Evolutionary conservation across 164 flowering plant genomes (phyloP), one percentile per base, ranked within the genome.

Genomic region (Berberis thunbergii): DNA sequence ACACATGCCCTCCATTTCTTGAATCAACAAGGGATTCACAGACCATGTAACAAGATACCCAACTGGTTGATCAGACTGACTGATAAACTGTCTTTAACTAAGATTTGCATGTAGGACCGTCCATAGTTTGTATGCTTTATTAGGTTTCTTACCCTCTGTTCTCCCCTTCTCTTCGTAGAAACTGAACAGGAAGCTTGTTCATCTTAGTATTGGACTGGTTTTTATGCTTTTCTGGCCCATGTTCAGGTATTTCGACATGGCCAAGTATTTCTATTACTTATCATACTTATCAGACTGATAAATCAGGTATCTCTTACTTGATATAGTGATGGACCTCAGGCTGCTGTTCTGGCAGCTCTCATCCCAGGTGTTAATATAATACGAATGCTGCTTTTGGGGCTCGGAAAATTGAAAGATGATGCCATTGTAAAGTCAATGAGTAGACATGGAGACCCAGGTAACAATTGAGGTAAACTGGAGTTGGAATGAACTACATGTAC

Each of bases 201-300:
- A 93, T 77, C 69, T 86, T 59, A 89, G 87, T 70, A 62, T 90
- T 65, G 98, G 98, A 42, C 79, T 89, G 57, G 89, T 77, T 57
- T 88, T 93, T 81, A 85, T 93, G 90, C 90, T 89, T 57, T 85
- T 86, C 80, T 93, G 97, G 98, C 98, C 98, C 26, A 42, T 93
- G 48, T 93, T 89, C 89, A 86, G 97, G 98, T 89, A 84, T 64
- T 56, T 45, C 13, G 48, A 38, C 13, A 13, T 41, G 13, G 46
- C 67, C 48, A 39, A 42, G 48, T 45, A 54, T 41, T 53, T 62
- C 45, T 54, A 57, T 4, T 50, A 38, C 61, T 56, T 65, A 2
- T 59, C 6, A 40, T 1, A 2, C 43, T n/a, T 58, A 46, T 62
- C 41, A 60, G 59, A 48, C 45, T 57, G 59, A 67, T 73, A 54